These are phyloP conservation scores for Calvatia gigantea DNA, from an alignment of 768 basidiomycete genomes.

Conservation along the genomic window DNA sequence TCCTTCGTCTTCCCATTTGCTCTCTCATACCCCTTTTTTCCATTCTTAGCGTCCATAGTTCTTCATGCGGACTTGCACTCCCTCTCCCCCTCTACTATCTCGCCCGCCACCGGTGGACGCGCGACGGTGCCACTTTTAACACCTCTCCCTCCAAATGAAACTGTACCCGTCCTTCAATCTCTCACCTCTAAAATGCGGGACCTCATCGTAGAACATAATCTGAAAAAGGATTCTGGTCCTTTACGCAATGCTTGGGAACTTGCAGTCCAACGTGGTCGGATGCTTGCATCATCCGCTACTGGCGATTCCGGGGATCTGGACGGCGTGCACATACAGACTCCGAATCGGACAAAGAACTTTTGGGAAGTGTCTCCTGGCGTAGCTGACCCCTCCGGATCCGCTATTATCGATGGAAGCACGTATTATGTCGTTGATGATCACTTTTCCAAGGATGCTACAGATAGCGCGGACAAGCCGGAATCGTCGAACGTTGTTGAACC, in stretches of 20 bases:
- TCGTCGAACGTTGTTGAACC: background rate
- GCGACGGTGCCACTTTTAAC: conserved; percentile 36
- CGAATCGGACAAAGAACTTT: conserved; percentile 12
- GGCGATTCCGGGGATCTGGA: background rate
- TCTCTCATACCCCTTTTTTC: conserved; percentile 1
- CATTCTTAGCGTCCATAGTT: conserved; percentile 41
- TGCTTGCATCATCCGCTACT: conserved; percentile 3
- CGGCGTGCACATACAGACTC: background rate
- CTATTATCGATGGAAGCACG: conserved; percentile 4
- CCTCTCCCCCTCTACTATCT: conserved; percentile 33
- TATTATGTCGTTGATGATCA: conserved; percentile 10
- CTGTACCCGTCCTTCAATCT: conserved; percentile 33
- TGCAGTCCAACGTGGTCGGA: conserved; percentile 25
- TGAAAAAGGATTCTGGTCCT: conserved; percentile 58
- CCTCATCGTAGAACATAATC: conserved; percentile 58
- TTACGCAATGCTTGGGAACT: conserved; percentile 50
- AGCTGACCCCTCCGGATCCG: background rate
- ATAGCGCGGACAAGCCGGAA: background rate
- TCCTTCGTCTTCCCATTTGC: background rate
- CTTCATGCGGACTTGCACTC: conserved; percentile 54
- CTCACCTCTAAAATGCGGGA: conserved; percentile 60
- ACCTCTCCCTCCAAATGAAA: conserved; percentile 25
- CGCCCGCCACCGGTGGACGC: conserved; percentile 19
- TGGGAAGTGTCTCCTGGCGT: conserved; percentile 14
- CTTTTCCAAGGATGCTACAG: background rate